A percentile compares a stretch with the other conserved stretches of the same genome.
phyloP scores from a whole-genome alignment of 805 yeast genomes.

The Blastobotrys attinorum region DNA sequence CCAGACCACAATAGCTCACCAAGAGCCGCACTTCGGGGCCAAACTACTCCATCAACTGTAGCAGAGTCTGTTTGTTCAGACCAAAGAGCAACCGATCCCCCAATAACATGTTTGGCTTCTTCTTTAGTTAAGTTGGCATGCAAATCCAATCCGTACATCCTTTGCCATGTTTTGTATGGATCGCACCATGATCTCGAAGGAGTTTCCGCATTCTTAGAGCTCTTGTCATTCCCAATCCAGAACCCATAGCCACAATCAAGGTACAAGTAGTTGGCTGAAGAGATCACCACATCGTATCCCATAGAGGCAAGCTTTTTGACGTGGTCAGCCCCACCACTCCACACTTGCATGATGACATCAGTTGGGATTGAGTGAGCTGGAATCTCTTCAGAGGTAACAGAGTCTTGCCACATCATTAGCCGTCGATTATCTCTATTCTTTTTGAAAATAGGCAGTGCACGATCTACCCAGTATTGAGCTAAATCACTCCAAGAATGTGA shows the following conservation, averaged over 20 bases:
- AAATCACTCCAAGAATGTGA: slow-evolving; percentile 25
- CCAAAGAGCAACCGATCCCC: slow-evolving; percentile 35
- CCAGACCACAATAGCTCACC: slow-evolving; percentile 37
- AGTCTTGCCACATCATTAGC: slow-evolving; percentile 37
- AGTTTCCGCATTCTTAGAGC: slow-evolving; percentile 23
- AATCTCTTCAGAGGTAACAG: slow-evolving; percentile 19
- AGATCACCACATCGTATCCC: slow-evolving; percentile 35
- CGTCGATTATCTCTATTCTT: slow-evolving; percentile 19
- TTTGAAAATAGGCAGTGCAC: slow-evolving; percentile 30
- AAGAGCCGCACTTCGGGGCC: slow-evolving; percentile 36
- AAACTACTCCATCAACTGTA: slow-evolving; percentile 28
- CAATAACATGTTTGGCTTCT: slow-evolving; percentile 28
- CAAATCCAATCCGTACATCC: slow-evolving; percentile 32
- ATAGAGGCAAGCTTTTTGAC: slow-evolving; percentile 25
- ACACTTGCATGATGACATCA: slow-evolving; percentile 31
- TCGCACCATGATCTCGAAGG: slow-evolving; percentile 33
- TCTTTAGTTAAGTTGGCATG: slow-evolving; percentile 24
- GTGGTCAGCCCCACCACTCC: slow-evolving; percentile 22
- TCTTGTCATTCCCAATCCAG: slow-evolving; percentile 29
- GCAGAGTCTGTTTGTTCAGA: slow-evolving; percentile 31
- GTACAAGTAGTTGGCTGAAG: slow-evolving; percentile 29
- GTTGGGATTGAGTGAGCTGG: slow-evolving; percentile 27
- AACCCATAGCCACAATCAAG: slow-evolving; percentile 37
- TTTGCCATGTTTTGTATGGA: slow-evolving; percentile 38
- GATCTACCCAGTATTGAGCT: slow-evolving; percentile 31